These are phyloP conservation scores for Hymenoscyphus linearis DNA, from an alignment of 2,329 filamentous ascomycete genomes.

Conservation along the genomic window DNA sequence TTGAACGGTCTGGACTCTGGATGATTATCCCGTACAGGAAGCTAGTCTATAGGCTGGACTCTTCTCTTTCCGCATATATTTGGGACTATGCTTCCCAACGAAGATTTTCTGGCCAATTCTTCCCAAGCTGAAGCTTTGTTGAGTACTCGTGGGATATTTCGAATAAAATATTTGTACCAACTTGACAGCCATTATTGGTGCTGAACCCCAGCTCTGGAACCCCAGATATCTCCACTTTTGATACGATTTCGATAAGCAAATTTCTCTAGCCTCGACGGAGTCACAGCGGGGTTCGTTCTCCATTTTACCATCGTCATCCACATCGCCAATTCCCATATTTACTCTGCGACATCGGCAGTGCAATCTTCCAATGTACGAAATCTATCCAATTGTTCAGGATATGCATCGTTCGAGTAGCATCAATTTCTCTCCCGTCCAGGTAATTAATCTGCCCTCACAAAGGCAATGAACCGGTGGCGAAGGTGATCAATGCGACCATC, in stretches of 20 bases:
- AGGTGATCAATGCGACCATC: constrained; percentile 3
- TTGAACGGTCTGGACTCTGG: no score
- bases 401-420: constrained; percentile 23
- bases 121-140: no score
- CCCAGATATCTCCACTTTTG: not conserved
- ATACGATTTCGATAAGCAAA: not conserved
- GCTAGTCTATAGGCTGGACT: no score
- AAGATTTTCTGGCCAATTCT: no score
- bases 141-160: no score
- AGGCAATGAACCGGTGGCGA: constrained; percentile 26
- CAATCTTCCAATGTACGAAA: not conserved
- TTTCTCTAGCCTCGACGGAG: not conserved
- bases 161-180: no score
- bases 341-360: not conserved
- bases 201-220: not conserved
- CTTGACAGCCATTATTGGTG: not conserved
- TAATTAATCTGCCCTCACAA: constrained; percentile 19
- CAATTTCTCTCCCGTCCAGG: constrained; percentile 16
- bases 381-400: constrained; percentile 6
- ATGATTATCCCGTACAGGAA: no score
- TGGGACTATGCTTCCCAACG: no score
- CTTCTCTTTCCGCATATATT: no score
- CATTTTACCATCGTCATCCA: not conserved
- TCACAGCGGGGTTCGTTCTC: not conserved
- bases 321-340: not conserved